Conservation (phyloP, 1,139 yeast species). For the Candida sanyaensis region DNA sequence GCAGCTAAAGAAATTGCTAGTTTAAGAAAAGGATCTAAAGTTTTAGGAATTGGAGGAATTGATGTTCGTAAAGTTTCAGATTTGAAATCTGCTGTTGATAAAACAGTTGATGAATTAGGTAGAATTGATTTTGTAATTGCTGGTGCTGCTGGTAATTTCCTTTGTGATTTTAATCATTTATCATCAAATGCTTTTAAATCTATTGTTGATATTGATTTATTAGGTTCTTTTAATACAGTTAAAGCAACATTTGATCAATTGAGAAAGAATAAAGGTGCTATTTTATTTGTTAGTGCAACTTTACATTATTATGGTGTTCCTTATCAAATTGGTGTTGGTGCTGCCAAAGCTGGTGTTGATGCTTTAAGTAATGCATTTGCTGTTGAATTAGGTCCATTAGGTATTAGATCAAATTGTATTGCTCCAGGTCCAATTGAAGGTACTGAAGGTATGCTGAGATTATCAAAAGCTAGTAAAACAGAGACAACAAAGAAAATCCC, state of each 20-base stretch:
- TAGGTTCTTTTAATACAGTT: conserved; percentile 87
- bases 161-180: conserved; percentile 76
- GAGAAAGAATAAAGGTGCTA: conserved; percentile 65
- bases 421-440: conserved; percentile 92
- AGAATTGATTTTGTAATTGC: conserved; percentile 84
- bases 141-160: conserved; percentile 96
- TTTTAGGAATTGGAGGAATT: conserved; percentile 67
- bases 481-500: conserved; percentile 58
- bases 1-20: conserved; percentile 68
- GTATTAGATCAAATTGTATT: conserved; percentile 78
- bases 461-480: conserved; percentile 36
- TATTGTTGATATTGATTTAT: conserved; percentile 80
- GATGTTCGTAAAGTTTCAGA: conserved; percentile 77
- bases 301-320: conserved; percentile 91
- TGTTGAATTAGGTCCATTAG: conserved; percentile 89
- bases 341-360: conserved; percentile 96
- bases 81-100: conserved; percentile 61
- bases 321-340: conserved; percentile 85
- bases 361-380: conserved; percentile 85
- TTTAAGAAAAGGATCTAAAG: conserved; percentile 65
- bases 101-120: conserved; percentile 68
- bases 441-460: conserved; percentile 80
- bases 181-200: conserved; percentile 88
- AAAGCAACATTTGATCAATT: conserved; percentile 79
- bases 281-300: conserved; percentile 89